Evolutionary conservation across 331 rosid genomes (phyloP), one percentile per base, ranked within the genome.

Genomic region (Malus hybrid): DNA sequence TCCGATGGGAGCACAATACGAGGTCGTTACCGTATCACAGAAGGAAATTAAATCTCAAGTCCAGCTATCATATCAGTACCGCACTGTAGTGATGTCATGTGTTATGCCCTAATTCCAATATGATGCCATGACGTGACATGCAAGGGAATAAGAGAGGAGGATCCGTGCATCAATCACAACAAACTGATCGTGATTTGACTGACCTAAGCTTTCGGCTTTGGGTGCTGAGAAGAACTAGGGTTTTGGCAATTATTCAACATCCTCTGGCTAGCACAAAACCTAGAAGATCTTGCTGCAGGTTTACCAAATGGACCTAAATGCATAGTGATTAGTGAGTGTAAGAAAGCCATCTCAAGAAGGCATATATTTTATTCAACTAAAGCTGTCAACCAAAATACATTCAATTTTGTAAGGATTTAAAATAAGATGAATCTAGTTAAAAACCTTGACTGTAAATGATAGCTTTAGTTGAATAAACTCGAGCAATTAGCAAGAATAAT

Each of bases 291-390:
- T 15, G 55, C 56, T 2, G 56, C n/a, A 15, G n/a, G 56, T 15
- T 50, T 15, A 56, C 52, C 16, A 32, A 32, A 65, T 29, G 69
- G 86, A 52, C 85, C 84, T 62, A 7, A 61, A 74, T n/a, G 84
- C 75, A 29, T 74, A 50, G 63, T 86, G 77, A 11, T 83, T 34
- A 59, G 56, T 86, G 77, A 11, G 84, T 44, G 20, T 76, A 86
- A 36, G 62, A 6, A 15, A n/a, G 62, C 63, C 28, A 57, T 57
- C 63, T 50, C 7, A 15, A 50, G 55, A 48, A 46, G 18, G 18
- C 54, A 46, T 36, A 36, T 36, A 36, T 36, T 36, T 36, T 33
- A 8, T 36, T 36, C 44, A 36, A 36, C 44, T 36, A 36, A 36
- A 36, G 44, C 44, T 36, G 2, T 36, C 42, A 36, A 36, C 44